Conservation (phyloP, 2,329 filamentous ascomycete species). For the Xylaria sp. region DNA sequence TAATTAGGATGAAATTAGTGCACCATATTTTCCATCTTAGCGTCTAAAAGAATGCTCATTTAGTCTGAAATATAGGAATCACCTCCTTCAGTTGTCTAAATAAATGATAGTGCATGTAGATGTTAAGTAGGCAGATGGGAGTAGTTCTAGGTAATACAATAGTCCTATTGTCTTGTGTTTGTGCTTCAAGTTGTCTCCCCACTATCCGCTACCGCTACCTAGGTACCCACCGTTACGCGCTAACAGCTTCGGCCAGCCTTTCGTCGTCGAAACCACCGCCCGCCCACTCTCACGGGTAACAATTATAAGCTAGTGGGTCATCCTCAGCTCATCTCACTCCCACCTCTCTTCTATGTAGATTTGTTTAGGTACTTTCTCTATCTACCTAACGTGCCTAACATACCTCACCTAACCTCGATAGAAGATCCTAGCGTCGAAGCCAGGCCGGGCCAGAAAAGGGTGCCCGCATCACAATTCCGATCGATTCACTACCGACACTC, state of each 20-base stretch:
- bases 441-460: conserved; percentile 23
- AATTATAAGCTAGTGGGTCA: conserved; percentile 33
- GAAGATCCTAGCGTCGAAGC: conserved; percentile 11
- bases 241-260: background rate
- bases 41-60: background rate
- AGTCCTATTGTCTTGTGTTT: background rate
- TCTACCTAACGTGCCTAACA: background rate
- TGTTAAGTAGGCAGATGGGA: background rate
- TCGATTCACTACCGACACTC: conserved; percentile 32
- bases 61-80: background rate
- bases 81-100: no score
- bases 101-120: no score
- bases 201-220: background rate
- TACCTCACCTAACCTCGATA: background rate
- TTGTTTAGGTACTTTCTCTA: no score
- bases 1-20: background rate
- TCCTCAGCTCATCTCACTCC: conserved; percentile 24
- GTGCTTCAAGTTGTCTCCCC: background rate
- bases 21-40: background rate
- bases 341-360: background rate
- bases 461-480: conserved; percentile 36
- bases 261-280: conserved; percentile 9
- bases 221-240: background rate
- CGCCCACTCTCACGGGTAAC: conserved; percentile 2
- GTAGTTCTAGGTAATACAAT: no score